Conservation (phyloP, 371 early-diverging fungal species). For the Capillidium heterosporum region DNA sequence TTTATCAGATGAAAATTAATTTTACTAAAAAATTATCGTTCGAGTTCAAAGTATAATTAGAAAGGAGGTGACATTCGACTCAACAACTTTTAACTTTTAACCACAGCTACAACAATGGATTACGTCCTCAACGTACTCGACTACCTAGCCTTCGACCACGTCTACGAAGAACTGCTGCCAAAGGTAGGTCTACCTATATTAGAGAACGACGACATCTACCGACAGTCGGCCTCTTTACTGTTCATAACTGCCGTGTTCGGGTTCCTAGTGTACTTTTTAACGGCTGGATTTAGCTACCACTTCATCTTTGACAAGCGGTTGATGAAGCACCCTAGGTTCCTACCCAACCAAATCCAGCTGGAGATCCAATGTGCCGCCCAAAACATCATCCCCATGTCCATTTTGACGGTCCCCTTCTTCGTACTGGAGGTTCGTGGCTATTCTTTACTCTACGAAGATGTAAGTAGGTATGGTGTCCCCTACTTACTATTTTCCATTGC, state of each 20-base stretch:
- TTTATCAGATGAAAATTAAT: no score
- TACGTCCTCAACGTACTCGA: constrained; percentile 22
- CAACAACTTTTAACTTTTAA: no score
- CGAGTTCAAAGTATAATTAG: no score
- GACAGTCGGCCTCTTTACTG: constrained; percentile 50
- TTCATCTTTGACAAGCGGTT: constrained; percentile 72
- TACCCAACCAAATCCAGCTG: constrained; percentile 67
- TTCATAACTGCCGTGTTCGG: constrained; percentile 50
- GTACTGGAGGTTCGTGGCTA: constrained; percentile 74
- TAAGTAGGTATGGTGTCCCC: constrained; percentile 43
- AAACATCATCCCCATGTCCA: constrained; percentile 60
- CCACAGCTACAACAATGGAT: constrained; percentile 11
- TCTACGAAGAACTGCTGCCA: constrained; percentile 8
- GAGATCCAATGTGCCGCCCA: constrained; percentile 64
- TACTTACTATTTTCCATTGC: constrained; percentile 42
- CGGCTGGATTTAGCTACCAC: constrained; percentile 56
- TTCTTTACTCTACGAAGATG: constrained; percentile 50
- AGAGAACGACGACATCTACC: constrained; percentile 37
- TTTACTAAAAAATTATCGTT: no score
- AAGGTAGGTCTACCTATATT: constrained; percentile 8
- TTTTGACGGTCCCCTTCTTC: constrained; percentile 80
- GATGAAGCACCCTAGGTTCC: constrained; percentile 78
- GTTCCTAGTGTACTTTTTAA: constrained; percentile 53
- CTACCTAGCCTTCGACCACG: constrained; percentile 14
- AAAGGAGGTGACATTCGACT: no score